A percentile compares a stretch with the other conserved stretches of the same genome.
phyloP scores from a whole-genome alignment of 331 rosid species.

The Quercus tomentella region DNA sequence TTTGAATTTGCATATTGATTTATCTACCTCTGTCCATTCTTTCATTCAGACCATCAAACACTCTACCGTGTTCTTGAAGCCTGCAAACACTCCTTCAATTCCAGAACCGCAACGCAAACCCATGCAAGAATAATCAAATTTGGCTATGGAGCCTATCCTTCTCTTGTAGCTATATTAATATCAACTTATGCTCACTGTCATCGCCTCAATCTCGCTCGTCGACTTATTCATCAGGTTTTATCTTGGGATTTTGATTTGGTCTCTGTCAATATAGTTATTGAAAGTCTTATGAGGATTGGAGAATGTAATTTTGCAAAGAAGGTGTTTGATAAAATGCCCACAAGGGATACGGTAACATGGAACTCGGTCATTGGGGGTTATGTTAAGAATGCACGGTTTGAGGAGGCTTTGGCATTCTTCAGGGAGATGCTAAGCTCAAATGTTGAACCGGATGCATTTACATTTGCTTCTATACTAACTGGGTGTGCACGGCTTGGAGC shows the following conservation, averaged over 20 bases:
- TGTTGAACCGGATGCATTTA: constrained; percentile 63
- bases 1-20: not conserved
- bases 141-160: constrained; percentile 59
- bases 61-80: constrained; percentile 41
- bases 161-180: constrained; percentile 43
- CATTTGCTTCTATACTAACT: constrained; percentile 54
- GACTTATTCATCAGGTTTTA: constrained; percentile 21
- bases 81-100: constrained; percentile 29
- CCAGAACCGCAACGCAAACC: constrained; percentile 34
- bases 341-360: constrained; percentile 61
- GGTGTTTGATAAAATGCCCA: constrained; percentile 44
- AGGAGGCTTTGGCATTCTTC: constrained; percentile 42
- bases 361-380: constrained; percentile 63
- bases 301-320: constrained; percentile 48
- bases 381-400: constrained; percentile 41
- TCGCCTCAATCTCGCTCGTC: constrained; percentile 20
- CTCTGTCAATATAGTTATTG: constrained; percentile 42
- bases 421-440: constrained; percentile 31
- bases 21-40: not conserved
- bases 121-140: constrained; percentile 44
- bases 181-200: constrained; percentile 40
- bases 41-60: constrained; percentile 25
- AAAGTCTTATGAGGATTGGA: constrained; percentile 36
- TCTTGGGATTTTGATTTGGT: constrained; percentile 13
- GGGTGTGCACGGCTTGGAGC: constrained; percentile 65